Base-by-base conservation (phyloP, 2,329 filamentous ascomycete genomes). In the Ophiocordyceps unilateralis region DNA sequence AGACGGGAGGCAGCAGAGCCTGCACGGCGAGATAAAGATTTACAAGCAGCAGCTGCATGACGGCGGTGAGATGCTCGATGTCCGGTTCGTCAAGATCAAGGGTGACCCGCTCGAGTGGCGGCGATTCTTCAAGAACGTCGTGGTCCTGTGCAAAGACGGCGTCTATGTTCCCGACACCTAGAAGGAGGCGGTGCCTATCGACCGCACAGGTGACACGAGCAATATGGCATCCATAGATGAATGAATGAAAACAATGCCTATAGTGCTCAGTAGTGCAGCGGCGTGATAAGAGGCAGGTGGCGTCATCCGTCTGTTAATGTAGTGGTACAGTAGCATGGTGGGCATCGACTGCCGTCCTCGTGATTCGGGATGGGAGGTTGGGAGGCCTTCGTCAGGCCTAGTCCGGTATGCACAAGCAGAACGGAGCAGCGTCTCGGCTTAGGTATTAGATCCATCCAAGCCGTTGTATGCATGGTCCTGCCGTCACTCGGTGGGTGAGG, bases 101-200 rank as follows among this genome's bases (percentile, higher is more conserved):
- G 91, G 91, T 6, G 91, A 98, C 65, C 91, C 91, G 5, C 64
- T 98, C 41, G 89, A 96, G 65, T 98, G 93, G 91, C 76, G 91
- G 47, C 70, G 91, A 28, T 86, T 98, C 58, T 98, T 98, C 69
- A 98, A 98, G 65, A 88, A 86, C 60, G 75, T 95, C n/a, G 84
- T 84, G 24, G 69, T 93, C 48, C 68, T 89, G 46, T 93, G 88
- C 63, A 84, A 84, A 56, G 86, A 94, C 56, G 86, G 78, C 9
- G 80, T 96, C 39, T 83, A 78, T 58, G 60, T 66, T 45, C 63
- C 64, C 3, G 63, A 67, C 40, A 47, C 57, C 48, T 65, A 64
- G 58, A 53, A 44, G 46, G 48, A 41, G 9, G 44, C 42, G 45
- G 51, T 50, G 34, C 42, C 48, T 43, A 49, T 51, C 48, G 43